Evolutionary conservation across 495 filamentous ascomycete species (phyloP).

Genomic region (Neurospora sp.): DNA sequence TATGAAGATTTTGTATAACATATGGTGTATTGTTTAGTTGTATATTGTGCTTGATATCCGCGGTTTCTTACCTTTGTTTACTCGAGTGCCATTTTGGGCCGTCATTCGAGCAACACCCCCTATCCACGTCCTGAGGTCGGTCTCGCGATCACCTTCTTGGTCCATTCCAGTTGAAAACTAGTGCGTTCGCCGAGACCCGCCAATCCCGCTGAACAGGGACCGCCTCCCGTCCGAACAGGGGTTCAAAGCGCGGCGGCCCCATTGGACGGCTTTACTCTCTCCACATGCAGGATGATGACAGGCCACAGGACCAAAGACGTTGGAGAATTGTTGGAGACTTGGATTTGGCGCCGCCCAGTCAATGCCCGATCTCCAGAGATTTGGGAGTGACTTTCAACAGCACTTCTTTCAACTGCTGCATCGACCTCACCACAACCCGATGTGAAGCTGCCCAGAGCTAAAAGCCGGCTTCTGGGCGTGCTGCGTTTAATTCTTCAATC

Average conservation of each 20-base stretch:
- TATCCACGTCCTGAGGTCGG: neutral
- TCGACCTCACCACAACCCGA: neutral
- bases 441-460: neutral
- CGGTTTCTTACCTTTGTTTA: neutral
- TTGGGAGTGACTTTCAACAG: neutral
- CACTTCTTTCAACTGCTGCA: neutral
- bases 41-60: neutral
- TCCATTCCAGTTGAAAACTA: neutral
- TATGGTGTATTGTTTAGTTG: neutral
- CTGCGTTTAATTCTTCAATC: neutral
- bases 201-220: neutral
- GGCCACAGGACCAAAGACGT: neutral
- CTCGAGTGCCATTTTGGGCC: neutral
- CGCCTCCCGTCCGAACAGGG: neutral
- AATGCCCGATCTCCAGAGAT: neutral
- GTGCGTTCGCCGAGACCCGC: neutral
- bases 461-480: neutral
- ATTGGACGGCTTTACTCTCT: neutral
- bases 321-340: neutral
- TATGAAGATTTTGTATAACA: neutral
- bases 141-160: neutral
- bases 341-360: neutral
- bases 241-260: neutral
- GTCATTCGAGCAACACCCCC: neutral
- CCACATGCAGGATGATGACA: neutral